Percentiles rank a stretch among this genome's conserved stretches.
Evolutionary conservation across 441 rosid species (phyloP).

Genomic region (Erodium moschatum): DNA sequence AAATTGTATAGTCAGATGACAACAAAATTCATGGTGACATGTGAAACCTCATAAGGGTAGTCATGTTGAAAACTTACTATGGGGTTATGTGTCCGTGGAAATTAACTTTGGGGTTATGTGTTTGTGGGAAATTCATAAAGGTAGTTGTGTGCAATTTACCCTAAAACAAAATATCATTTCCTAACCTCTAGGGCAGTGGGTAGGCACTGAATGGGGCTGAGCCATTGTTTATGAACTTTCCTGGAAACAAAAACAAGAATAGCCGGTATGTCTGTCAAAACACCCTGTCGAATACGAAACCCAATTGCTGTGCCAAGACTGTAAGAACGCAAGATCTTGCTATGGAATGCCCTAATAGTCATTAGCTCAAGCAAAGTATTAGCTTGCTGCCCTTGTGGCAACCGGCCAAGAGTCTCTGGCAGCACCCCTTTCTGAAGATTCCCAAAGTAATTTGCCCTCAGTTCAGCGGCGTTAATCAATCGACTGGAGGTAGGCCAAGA

Average conservation of each 20-base stretch:
- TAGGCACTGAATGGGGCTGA: slow-evolving; percentile 61
- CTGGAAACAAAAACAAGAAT: slow-evolving; percentile 89
- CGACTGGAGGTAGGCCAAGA: slow-evolving; percentile 88
- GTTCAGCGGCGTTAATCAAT: slow-evolving; percentile 65
- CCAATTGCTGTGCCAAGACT: slow-evolving; percentile 94
- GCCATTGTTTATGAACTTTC: slow-evolving; percentile 89
- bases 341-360: slow-evolving; percentile 92
- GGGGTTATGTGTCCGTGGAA: no score
- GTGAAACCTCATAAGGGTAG: no score
- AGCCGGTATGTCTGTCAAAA: slow-evolving; percentile 68
- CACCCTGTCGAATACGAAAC: slow-evolving; percentile 65
- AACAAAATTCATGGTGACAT: no score
- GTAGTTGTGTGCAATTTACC: no score
- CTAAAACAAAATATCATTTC: background rate
- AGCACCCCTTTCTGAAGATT: slow-evolving; percentile 88
- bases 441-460: slow-evolving; percentile 76
- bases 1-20: no score
- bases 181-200: slow-evolving; percentile 76
- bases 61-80: no score
- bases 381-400: slow-evolving; percentile 82
- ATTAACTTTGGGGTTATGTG: no score
- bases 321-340: slow-evolving; percentile 61
- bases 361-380: slow-evolving; percentile 77
- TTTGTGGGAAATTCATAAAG: no score
- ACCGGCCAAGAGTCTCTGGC: slow-evolving; percentile 68